Percentiles rank a stretch among this genome's conserved stretches.
phyloP scores from a whole-genome alignment of 73 alveolate genomes.

The Uronychia setigera region DNA sequence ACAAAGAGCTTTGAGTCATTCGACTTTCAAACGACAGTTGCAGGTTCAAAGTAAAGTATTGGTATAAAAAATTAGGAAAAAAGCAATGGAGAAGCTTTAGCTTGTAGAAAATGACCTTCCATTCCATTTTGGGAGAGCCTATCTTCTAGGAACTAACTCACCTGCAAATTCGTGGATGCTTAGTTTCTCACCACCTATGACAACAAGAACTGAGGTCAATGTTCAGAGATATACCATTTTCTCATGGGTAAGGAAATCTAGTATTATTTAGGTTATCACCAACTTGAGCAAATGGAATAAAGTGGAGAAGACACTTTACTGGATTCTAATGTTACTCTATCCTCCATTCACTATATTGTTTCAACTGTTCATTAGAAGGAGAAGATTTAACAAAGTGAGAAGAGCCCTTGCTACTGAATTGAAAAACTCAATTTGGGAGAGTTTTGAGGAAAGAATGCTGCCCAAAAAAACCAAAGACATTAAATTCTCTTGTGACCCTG shows the following conservation, averaged over 20 bases:
- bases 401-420: background rate
- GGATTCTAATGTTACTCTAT: constrained; percentile 14
- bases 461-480: background rate
- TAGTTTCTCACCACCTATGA: background rate
- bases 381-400: background rate
- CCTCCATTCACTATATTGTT: constrained; percentile 34
- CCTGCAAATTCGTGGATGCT: constrained; percentile 15
- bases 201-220: constrained; percentile 37
- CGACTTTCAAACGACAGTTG: background rate
- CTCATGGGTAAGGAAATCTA: constrained; percentile 20
- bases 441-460: background rate
- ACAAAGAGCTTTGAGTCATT: background rate
- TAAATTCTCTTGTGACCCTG: constrained; percentile 37
- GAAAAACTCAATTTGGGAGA: constrained; percentile 18
- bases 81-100: background rate
- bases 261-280: constrained; percentile 7
- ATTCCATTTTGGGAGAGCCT: constrained; percentile 14
- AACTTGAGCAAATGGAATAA: constrained; percentile 13
- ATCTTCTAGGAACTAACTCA: constrained; percentile 7
- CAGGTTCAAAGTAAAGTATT: background rate
- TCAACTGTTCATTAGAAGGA: background rate
- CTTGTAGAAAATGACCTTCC: constrained; percentile 20
- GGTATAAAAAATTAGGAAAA: background rate
- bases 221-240: constrained; percentile 31
- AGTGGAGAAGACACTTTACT: constrained; percentile 15